phyloP scores from a whole-genome alignment of 352 stramenopile genomes.

The Stephanocyclus meneghinianus region DNA sequence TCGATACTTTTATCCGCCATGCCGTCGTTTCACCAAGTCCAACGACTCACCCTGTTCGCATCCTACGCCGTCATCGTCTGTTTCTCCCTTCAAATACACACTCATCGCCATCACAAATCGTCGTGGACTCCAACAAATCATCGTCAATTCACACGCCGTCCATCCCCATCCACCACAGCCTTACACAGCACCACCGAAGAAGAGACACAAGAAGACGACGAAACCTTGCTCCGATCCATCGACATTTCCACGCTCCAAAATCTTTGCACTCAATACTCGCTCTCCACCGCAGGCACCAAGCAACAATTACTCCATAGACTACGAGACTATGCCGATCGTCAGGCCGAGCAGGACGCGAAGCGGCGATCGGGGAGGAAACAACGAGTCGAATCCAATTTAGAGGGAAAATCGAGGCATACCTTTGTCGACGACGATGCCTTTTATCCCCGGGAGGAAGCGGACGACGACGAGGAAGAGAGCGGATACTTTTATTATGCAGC shows the following conservation, averaged over 20 bases:
- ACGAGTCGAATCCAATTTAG: constrained; percentile 55
- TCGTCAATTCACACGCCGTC: neutral
- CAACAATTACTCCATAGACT: constrained; percentile 59
- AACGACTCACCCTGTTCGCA: neutral
- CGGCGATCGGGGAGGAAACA: constrained; percentile 40
- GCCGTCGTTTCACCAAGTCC: neutral
- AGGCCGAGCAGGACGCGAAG: constrained; percentile 56
- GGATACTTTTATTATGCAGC: constrained; percentile 65
- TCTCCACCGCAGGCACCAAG: constrained; percentile 64
- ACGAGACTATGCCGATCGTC: constrained; percentile 54
- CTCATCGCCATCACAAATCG: neutral
- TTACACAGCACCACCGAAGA: constrained; percentile 5
- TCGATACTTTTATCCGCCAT: too few relatives aligned
- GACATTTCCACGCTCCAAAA: constrained; percentile 55
- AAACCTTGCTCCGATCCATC: constrained; percentile 61
- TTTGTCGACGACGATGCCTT: constrained; percentile 43
- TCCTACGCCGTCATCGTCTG: neutral
- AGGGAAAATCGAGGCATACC: constrained; percentile 68
- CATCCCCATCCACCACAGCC: neutral
- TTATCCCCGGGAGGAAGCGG: constrained; percentile 28
- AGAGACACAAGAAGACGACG: constrained; percentile 25
- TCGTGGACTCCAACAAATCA: neutral
- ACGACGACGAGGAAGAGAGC: constrained; percentile 44
- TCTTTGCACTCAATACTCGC: constrained; percentile 70
- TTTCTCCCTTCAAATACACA: neutral